phyloP scores from a whole-genome alignment of 129 eudicot species.

The Saussurea involucrata region DNA sequence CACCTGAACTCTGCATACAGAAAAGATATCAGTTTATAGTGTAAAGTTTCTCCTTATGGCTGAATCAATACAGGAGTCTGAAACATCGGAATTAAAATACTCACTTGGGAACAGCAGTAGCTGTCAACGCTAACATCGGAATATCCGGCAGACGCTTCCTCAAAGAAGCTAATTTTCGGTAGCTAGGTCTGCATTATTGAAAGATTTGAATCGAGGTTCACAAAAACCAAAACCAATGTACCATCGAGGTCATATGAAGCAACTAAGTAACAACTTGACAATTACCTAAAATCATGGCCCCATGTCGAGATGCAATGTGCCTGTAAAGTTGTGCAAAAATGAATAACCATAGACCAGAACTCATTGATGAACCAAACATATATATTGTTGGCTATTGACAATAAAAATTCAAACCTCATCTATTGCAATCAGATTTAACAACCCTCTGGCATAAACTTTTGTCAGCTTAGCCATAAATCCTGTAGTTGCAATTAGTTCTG shows the following conservation, averaged over 20 bases:
- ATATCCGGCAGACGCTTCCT: conserved; percentile 57
- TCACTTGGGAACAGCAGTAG: conserved; percentile 99
- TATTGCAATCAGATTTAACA: conserved; percentile 81
- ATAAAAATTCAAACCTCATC: conserved; percentile 67
- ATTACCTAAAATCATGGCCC: conserved; percentile 96
- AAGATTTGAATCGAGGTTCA: neutral
- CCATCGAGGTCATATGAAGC: conserved; percentile 1
- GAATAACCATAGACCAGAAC: neutral
- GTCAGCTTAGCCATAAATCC: conserved; percentile 72
- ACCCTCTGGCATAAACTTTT: conserved; percentile 72
- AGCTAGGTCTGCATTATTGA: conserved; percentile 75
- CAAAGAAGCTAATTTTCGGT: conserved; percentile 85
- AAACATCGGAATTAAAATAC: conserved; percentile 19
- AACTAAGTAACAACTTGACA: neutral
- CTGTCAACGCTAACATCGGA: conserved; percentile 92
- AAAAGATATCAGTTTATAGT: neutral
- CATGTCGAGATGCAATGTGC: conserved; percentile 97
- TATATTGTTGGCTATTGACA: neutral
- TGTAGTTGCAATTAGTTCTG: conserved; percentile 90
- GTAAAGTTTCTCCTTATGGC: neutral
- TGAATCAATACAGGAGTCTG: neutral
- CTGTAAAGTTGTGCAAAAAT: conserved; percentile 38
- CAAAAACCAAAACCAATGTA: neutral
- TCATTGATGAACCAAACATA: neutral
- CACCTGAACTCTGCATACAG: conserved; percentile 68